These are phyloP conservation scores for Tolypocladium album DNA, from an alignment of 2,329 filamentous ascomycete species.

Conservation along the genomic window DNA sequence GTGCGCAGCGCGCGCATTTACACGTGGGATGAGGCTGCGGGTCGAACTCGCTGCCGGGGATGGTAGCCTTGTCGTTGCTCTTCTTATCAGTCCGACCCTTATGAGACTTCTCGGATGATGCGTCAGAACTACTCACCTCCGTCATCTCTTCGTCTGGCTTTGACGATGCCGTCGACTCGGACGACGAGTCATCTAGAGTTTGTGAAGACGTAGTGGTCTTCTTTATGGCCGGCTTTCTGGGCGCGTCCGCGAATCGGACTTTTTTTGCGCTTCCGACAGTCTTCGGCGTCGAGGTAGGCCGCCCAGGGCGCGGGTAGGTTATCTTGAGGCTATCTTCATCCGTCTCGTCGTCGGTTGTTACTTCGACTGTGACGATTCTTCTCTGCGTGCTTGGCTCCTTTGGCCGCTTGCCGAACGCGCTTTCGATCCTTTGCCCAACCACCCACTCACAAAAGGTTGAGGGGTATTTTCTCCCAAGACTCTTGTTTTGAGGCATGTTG, in stretches of 20 bases:
- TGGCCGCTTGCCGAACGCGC: conserved; percentile 15
- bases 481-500: neutral
- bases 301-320: conserved; percentile 33
- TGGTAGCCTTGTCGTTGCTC: conserved; percentile 7
- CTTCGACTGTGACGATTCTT: conserved; percentile 26
- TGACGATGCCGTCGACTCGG: conserved; percentile 6
- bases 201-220: conserved; percentile 12
- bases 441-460: conserved; percentile 29
- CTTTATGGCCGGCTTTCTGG: conserved; percentile 27
- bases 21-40: conserved; percentile 23
- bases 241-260: conserved; percentile 28
- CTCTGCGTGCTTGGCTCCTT: conserved; percentile 13
- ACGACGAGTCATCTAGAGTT: conserved; percentile 10
- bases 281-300: neutral
- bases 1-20: conserved; percentile 14
- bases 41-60: conserved; percentile 15
- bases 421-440: conserved; percentile 24
- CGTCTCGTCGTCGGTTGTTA: conserved; percentile 41
- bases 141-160: no score
- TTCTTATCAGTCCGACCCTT: conserved; percentile 6
- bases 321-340: conserved; percentile 36
- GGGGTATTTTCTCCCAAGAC: neutral
- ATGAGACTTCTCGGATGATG: conserved; percentile 2
- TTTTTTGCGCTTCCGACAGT: conserved; percentile 21
- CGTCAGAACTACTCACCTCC: conserved; percentile 9